Percentiles rank a stretch among this genome's conserved stretches.
These are phyloP conservation scores for Lactarius pseudohatsudake DNA, from an alignment of 768 basidiomycete species.

Conservation along the genomic window DNA sequence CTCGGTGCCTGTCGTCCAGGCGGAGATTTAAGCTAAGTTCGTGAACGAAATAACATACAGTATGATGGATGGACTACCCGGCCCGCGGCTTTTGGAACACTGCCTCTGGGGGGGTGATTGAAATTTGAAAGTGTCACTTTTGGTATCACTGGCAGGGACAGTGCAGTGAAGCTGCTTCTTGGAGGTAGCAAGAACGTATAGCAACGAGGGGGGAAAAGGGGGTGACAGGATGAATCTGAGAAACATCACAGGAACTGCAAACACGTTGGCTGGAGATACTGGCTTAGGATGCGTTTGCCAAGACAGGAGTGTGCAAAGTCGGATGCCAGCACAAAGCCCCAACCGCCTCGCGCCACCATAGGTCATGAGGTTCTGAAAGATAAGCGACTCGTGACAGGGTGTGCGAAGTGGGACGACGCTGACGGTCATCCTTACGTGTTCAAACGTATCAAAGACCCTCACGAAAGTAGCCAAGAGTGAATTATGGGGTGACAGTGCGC, in stretches of 20 bases:
- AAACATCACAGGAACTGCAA: not conserved
- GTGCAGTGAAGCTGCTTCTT: not conserved
- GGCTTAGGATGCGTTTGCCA: constrained; percentile 3
- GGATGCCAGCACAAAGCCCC: constrained; percentile 8
- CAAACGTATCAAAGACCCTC: not conserved
- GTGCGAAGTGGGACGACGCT: constrained; percentile 4
- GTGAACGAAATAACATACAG: not conserved
- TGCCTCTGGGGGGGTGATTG: not conserved
- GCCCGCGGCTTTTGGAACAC: not conserved
- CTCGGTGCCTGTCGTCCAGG: constrained; percentile 15
- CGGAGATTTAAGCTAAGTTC: constrained; percentile 23
- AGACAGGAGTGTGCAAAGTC: not conserved
- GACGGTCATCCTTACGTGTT: constrained; percentile 22
- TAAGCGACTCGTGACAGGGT: constrained; percentile 22
- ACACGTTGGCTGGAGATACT: not conserved
- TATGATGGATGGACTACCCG: not conserved
- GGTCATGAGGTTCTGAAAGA: constrained; percentile 20
- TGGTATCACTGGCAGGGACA: too few relatives aligned
- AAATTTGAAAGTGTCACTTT: not conserved
- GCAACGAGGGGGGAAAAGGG: not conserved
- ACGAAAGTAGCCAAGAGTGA: not conserved
- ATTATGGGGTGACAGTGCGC: not conserved
- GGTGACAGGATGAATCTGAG: not conserved
- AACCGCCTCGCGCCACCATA: not conserved
- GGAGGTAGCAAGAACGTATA: not conserved